Percentiles rank a stretch among this genome's conserved stretches.
Evolutionary conservation across 495 filamentous ascomycete species (phyloP).

Genomic region (Annulohypoxylon nitens): DNA sequence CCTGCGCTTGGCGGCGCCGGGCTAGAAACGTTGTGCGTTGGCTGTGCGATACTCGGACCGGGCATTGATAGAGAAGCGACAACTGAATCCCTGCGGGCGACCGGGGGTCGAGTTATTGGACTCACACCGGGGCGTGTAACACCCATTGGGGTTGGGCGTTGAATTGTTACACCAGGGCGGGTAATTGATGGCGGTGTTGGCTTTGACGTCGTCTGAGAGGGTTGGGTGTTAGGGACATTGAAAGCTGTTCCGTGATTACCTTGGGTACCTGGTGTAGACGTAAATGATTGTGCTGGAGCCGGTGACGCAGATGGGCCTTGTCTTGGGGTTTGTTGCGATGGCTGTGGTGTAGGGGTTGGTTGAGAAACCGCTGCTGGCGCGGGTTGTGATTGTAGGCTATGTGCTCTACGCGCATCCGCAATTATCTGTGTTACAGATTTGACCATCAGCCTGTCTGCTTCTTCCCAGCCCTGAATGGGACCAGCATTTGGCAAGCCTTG

Average conservation of each 20-base stretch:
- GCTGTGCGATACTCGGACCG: constrained; percentile 15
- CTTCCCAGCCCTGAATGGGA: constrained; percentile 51
- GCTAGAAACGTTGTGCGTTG: constrained; percentile 47
- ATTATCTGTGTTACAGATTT: constrained; percentile 52
- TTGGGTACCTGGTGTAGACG: constrained; percentile 23
- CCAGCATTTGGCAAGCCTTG: constrained; percentile 45
- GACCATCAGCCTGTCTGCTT: constrained; percentile 51
- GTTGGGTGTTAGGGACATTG: constrained; percentile 13
- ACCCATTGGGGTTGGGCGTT: constrained; percentile 49
- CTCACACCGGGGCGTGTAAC: constrained; percentile 45
- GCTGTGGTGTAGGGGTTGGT: constrained; percentile 24
- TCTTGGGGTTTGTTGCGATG: constrained; percentile 29
- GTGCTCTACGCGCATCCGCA: constrained; percentile 47
- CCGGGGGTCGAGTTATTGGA: constrained; percentile 44
- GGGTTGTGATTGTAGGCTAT: constrained; percentile 37
- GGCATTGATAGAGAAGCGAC: constrained; percentile 20
- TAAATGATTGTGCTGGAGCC: constrained; percentile 33
- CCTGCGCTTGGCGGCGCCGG: constrained; percentile 51
- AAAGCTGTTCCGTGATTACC: constrained; percentile 22
- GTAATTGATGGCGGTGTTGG: constrained; percentile 32
- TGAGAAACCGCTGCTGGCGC: constrained; percentile 19
- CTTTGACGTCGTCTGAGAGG: constrained; percentile 19
- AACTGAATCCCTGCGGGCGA: constrained; percentile 38
- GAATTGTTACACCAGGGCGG: constrained; percentile 47
- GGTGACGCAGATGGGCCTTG: constrained; percentile 44